Base-by-base conservation (phyloP, 768 basidiomycete species). In the Fomitopsis serialis region DNA sequence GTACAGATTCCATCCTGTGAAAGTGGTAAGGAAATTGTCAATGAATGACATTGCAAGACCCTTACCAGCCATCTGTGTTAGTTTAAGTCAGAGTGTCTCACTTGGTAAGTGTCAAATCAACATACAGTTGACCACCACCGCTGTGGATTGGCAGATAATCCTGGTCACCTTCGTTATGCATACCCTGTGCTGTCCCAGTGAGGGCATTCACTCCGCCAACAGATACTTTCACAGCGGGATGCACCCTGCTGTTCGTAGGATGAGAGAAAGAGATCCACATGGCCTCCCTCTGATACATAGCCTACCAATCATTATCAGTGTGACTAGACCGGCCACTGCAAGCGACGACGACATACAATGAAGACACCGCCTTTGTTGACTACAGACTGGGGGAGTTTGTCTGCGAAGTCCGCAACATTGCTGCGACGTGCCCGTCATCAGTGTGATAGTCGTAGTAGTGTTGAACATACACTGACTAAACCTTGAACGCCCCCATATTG, bases 181-280 rank as follows among this genome's bases (percentile, higher is more conserved):
- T 54, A 29, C 54, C 42, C 25, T 60, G 60, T 4, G 57, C 56
- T 23, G 55, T 37, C 19, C 63, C 67, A 5, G 66, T 66, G 46
- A 67, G 53, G 4, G 60, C 66, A 54, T 68, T 66, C 46, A 68
- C 45, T 1, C 66, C 67, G 22, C 67, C 65, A 21, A 67, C 61
- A 7, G 62, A 68, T 21, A 67, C 54, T 52, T 67, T 66, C 34
- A 68, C 61, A 1, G 67, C 66, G 15, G 9, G 34, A 35, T 35
- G 34, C 15, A 15, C 45, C 6, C 25, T 17, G 8, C 17, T 11
- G 2, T 19, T 11, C 15, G 15, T n/a, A 2, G 37, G 13, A 23
- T 32, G 43, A 21, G 34, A 29, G 45, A 67, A 68, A 8, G 54
- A 59, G 47, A 68, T 65, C 66, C 67, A 66, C 63, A 67, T 62